Percentiles rank a stretch among this genome's conserved stretches.
Conservation (phyloP, 2,329 filamentous ascomycete genomes). For the Microcyclospora tardicrescens region DNA sequence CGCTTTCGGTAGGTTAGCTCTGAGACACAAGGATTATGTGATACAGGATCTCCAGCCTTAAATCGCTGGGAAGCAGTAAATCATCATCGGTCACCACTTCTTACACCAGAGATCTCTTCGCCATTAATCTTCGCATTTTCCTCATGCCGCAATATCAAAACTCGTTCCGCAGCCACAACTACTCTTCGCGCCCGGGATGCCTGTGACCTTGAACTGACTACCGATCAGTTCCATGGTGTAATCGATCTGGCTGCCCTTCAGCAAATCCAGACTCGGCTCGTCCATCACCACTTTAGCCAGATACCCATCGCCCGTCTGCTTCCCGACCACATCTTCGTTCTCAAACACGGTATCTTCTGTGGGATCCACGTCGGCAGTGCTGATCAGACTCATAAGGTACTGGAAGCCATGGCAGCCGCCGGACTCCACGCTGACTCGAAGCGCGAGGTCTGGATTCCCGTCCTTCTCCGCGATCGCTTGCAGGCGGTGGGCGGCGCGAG, state of each 20-base stretch:
- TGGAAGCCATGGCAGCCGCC: slow-evolving; percentile 98
- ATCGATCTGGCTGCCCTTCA: slow-evolving; percentile 90
- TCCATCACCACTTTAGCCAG: slow-evolving; percentile 79
- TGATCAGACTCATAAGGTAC: slow-evolving; percentile 81
- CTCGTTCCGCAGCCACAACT: slow-evolving; percentile 96
- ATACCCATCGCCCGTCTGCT: slow-evolving; percentile 18
- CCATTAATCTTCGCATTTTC: not conserved
- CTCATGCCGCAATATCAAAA: slow-evolving; percentile 63
- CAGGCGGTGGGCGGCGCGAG: slow-evolving; percentile 63
- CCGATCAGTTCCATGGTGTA: slow-evolving; percentile 93
- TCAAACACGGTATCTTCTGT: slow-evolving; percentile 86
- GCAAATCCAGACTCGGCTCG: slow-evolving; percentile 67
- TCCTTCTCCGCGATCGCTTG: slow-evolving; percentile 45
- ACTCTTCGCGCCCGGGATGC: slow-evolving; percentile 82
- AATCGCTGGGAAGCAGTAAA: no score
- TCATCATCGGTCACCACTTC: not conserved
- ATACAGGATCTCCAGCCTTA: no score
- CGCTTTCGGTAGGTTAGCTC: no score
- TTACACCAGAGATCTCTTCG: no score
- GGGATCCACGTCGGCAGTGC: slow-evolving; percentile 40
- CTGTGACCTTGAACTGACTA: slow-evolving; percentile 90
- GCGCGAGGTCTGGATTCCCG: slow-evolving; percentile 62
- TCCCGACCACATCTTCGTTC: slow-evolving; percentile 34
- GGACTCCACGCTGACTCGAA: slow-evolving; percentile 85
- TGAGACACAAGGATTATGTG: no score